Conservation (phyloP, 2,329 filamentous ascomycete species). For the Thermochaetoides dissita region DNA sequence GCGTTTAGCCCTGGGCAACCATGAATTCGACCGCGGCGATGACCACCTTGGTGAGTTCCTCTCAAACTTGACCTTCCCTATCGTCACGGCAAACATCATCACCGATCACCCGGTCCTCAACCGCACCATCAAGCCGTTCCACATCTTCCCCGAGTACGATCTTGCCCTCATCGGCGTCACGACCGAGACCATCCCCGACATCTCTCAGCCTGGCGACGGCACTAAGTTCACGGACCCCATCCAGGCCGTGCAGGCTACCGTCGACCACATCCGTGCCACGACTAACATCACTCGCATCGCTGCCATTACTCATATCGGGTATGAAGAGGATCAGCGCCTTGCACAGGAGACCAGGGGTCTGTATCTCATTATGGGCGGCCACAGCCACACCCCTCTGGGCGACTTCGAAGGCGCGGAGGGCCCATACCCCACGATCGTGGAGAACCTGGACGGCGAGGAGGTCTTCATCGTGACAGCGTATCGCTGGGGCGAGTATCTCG, state of each 20-base stretch:
- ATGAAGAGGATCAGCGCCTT: conserved; percentile 47
- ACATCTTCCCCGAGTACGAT: conserved; percentile 46
- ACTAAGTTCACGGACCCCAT: conserved; percentile 47
- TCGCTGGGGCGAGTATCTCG: conserved; percentile 55
- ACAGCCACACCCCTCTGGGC: conserved; percentile 47
- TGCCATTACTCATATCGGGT: conserved; percentile 54
- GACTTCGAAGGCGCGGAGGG: conserved; percentile 43
- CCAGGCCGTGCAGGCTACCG: conserved; percentile 43
- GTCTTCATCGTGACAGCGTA: conserved; percentile 56
- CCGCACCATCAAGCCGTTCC: conserved; percentile 49
- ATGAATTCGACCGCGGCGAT: conserved; percentile 53
- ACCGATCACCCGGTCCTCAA: conserved; percentile 47
- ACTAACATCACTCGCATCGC: conserved; percentile 52
- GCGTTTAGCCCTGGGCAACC: conserved; percentile 39
- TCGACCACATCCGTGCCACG: conserved; percentile 46
- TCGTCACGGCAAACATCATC: conserved; percentile 48
- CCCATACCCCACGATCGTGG: conserved; percentile 48
- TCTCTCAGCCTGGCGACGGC: conserved; percentile 42
- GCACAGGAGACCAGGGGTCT: conserved; percentile 46
- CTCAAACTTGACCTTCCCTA: conserved; percentile 49
- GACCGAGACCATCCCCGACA: conserved; percentile 42
- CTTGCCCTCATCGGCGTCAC: conserved; percentile 52
- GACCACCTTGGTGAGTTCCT: conserved; percentile 48
- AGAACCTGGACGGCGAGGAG: conserved; percentile 48
- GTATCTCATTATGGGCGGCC: conserved; percentile 54